Percentiles rank a stretch among this genome's conserved stretches.
Conservation (phyloP, 2,329 filamentous ascomycete genomes). For the Colletotrichum limetticola region DNA sequence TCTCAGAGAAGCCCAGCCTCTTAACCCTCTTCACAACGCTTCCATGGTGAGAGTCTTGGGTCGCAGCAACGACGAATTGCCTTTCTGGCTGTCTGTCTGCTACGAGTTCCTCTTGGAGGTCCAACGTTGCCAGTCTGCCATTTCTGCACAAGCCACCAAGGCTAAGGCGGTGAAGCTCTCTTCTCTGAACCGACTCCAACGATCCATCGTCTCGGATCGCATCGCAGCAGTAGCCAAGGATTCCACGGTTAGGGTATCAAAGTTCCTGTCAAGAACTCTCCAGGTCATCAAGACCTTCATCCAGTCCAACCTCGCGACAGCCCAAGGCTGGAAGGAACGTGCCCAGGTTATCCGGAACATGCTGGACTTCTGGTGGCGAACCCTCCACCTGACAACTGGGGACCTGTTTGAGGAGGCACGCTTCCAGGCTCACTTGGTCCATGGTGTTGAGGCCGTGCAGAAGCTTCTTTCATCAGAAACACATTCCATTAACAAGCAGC, state of each 20-base stretch:
- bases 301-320: slow-evolving; percentile 41
- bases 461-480: slow-evolving; percentile 41
- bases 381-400: slow-evolving; percentile 57
- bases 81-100: slow-evolving; percentile 61
- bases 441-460: slow-evolving; percentile 58
- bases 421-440: slow-evolving; percentile 71
- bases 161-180: slow-evolving; percentile 61
- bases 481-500: slow-evolving; percentile 44
- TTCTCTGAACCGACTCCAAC: slow-evolving; percentile 68
- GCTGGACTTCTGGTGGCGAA: slow-evolving; percentile 66
- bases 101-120: slow-evolving; percentile 63
- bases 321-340: slow-evolving; percentile 47
- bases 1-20: slow-evolving; percentile 57
- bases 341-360: slow-evolving; percentile 50
- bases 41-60: slow-evolving; percentile 58
- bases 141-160: slow-evolving; percentile 54
- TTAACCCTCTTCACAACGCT: slow-evolving; percentile 70
- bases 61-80: slow-evolving; percentile 43
- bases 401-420: slow-evolving; percentile 68
- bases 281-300: slow-evolving; percentile 56
- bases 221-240: slow-evolving; percentile 69
- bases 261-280: slow-evolving; percentile 60
- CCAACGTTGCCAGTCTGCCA: slow-evolving; percentile 50
- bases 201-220: slow-evolving; percentile 65
- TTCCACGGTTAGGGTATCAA: slow-evolving; percentile 64